phyloP scores from a whole-genome alignment of 2,329 filamentous ascomycete species.

The Colletotrichum sp. region DNA sequence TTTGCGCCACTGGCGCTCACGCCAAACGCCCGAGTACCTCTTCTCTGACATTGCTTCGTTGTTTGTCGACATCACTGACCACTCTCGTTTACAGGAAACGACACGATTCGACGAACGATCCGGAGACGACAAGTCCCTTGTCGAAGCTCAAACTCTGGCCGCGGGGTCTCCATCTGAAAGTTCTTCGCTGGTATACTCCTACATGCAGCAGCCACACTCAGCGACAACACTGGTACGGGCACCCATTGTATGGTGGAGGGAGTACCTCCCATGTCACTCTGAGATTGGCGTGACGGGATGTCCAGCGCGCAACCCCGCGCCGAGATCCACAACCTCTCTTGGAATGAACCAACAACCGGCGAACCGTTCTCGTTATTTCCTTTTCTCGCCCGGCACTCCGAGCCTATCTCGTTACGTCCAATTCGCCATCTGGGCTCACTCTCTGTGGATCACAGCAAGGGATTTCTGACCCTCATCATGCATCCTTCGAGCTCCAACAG shows the following conservation, averaged over 20 bases:
- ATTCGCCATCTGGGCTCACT: constrained; percentile 11
- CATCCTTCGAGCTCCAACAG: constrained; percentile 7
- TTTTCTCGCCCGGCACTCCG: constrained; percentile 12
- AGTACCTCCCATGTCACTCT: neutral
- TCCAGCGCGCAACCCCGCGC: constrained; percentile 19
- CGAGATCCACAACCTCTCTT: constrained; percentile 19
- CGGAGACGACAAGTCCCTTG: neutral
- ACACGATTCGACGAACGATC: neutral
- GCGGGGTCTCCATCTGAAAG: neutral
- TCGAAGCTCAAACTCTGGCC: neutral
- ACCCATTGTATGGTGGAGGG: neutral
- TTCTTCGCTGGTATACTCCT: neutral
- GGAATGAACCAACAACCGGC: constrained; percentile 18
- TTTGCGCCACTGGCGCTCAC: constrained; percentile 2
- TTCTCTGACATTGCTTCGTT: neutral
- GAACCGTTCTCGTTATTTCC: constrained; percentile 13
- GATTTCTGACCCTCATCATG: constrained; percentile 3
- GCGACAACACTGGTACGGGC: neutral
- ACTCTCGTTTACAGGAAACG: neutral
- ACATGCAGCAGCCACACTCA: neutral
- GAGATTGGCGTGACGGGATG: neutral
- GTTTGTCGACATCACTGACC: neutral
- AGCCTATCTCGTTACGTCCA: constrained; percentile 17
- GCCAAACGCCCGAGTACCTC: neutral
- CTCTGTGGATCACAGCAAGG: constrained; percentile 2